A percentile compares a stretch with the other conserved stretches of the same genome.
phyloP scores from a whole-genome alignment of 2,329 filamentous ascomycete species.

The Monilinia aucupariae region DNA sequence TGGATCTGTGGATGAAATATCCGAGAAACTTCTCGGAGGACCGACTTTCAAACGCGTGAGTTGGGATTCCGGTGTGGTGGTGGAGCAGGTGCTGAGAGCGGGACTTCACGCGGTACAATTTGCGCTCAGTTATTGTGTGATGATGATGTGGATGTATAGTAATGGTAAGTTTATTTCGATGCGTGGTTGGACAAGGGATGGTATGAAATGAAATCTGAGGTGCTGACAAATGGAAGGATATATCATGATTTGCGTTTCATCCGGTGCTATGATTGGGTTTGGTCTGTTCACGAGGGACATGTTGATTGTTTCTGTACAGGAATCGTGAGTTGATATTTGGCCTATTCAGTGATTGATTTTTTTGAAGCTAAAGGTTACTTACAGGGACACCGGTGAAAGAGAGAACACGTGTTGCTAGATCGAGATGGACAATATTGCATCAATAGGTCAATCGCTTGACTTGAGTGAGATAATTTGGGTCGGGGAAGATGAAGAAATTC shows the following conservation, averaged over 20 bases:
- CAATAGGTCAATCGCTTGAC: neutral
- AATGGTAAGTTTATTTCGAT: constrained; percentile 22
- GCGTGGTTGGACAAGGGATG: neutral
- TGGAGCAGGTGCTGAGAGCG: constrained; percentile 23
- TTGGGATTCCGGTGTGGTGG: neutral
- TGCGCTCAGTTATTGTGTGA: constrained; percentile 22
- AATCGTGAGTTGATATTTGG: constrained; percentile 8
- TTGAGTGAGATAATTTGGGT: neutral
- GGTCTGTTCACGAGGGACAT: constrained; percentile 27
- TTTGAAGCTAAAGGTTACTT: neutral
- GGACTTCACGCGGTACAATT: constrained; percentile 25
- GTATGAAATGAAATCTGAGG: neutral
- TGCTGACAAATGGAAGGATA: constrained; percentile 21
- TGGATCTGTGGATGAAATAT: constrained; percentile 16
- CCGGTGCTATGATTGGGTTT: constrained; percentile 25
- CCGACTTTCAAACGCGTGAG: neutral
- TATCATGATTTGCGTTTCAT: constrained; percentile 26
- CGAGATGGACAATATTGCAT: neutral
- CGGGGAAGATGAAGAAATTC: neutral
- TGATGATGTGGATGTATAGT: constrained; percentile 28
- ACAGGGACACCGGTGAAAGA: constrained; percentile 10
- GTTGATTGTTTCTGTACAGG: neutral
- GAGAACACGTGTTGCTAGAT: constrained; percentile 17
- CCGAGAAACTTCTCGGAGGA: constrained; percentile 22
- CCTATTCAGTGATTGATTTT: neutral